Base-by-base conservation (phyloP, 1,284 basidiomycete species). In the Moesziomyces sp. region DNA sequence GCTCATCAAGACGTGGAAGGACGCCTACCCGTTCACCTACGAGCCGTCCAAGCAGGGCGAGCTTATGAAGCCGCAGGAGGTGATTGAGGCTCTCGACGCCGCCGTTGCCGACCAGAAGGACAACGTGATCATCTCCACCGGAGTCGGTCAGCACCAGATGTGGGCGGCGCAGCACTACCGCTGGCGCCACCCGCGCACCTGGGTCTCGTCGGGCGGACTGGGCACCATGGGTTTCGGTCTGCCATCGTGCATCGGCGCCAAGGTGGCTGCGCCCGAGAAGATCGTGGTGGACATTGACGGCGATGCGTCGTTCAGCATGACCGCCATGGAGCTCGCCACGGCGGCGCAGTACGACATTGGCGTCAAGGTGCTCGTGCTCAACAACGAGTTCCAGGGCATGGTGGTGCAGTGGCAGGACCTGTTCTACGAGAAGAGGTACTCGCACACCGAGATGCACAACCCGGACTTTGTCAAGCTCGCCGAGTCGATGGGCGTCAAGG, bases 141-240 rank as follows among this genome's bases (percentile, higher is more conserved):
- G 96, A 80, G 97, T 99, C 24, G 97, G 97, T 5, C 96, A 98
- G 85, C 96, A 99, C 86, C 96, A 99, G 86, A 99, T 99, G 96
- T 99, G 94, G 94, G 95, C 96, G 1, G 93, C 93, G 49, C 97
- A 99, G 85, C 88, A 92, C 85, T 98, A 90, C 86, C 88, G 94
- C 76, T 98, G 95, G 95, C 91, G 87, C 64, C 85, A 91, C 54
- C 96, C 96, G 0, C 88, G 91, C 45, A 89, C 92, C 38, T 92
- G 95, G 91, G 90, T 99, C 65, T 94, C 94, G 9, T 96, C 93
- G n/a, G 96, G 96, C 78, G 96, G 96, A 76, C 89, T 98, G 21
- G 96, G 96, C 13, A 85, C 84, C 18, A 99, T 98, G 96, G 97
- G 96, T 80, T 98, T 93, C 85, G 96, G 96, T 83, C 88, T 99